Conservation (phyloP, 345 rosid genomes). For the Gynandropsis gynandra region DNA sequence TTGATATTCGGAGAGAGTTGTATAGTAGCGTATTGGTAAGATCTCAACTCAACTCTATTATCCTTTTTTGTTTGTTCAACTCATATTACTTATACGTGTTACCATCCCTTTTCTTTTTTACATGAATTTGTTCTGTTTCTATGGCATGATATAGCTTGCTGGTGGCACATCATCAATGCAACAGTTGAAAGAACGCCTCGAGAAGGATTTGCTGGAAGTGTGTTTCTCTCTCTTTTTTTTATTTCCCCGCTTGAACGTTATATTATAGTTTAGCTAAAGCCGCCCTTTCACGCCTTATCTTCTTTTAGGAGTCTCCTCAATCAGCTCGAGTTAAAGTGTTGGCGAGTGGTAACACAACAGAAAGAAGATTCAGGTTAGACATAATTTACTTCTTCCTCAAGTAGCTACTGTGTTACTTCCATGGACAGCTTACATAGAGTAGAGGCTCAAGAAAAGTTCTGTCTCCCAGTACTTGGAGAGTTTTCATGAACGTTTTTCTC, state of each 20-base stretch:
- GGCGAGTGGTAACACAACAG: conserved; percentile 57
- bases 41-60: conserved; percentile 1
- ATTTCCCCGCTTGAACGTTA: not conserved
- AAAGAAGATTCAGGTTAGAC: conserved; percentile 24
- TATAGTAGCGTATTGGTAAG: conserved; percentile 91
- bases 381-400: conserved; percentile 2
- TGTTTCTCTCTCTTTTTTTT: conserved; percentile 3
- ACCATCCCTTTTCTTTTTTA: conserved; percentile 5
- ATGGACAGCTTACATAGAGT: too few relatives aligned
- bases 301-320: conserved; percentile 90
- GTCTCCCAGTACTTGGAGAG: too few relatives aligned
- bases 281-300: conserved; percentile 8
- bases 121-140: conserved; percentile 12
- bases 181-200: conserved; percentile 96
- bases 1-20: conserved; percentile 88
- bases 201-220: conserved; percentile 96
- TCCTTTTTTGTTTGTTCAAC: not conserved
- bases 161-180: conserved; percentile 99
- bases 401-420: too few relatives aligned
- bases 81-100: not conserved
- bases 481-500: too few relatives aligned
- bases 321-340: conserved; percentile 95
- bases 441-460: too few relatives aligned
- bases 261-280: not conserved
- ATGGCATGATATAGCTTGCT: conserved; percentile 56